Evolutionary conservation across 2,329 filamentous ascomycete genomes (phyloP), one percentile per base, ranked within the genome.

Genomic region (Aspergillus novofumigatus): DNA sequence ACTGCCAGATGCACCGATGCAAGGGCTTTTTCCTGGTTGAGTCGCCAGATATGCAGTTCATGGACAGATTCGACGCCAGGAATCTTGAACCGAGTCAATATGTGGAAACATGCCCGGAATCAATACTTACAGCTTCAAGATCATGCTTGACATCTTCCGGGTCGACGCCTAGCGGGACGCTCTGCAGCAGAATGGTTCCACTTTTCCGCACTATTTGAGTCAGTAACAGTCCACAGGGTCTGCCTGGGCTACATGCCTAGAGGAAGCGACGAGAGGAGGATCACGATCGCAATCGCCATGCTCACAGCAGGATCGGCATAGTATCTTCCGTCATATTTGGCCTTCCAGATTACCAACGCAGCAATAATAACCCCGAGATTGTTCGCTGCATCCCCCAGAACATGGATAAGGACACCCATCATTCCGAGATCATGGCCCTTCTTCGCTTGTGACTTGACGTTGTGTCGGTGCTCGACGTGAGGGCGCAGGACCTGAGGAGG

Each of bases 281-380:
- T 89, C 81, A 90, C 86, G 32, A 89, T 58, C 5, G 86, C 81
- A 62, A 91, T 91, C 58, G 79, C 84, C 67, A 88, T 78, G 56
- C 85, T 83, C 25, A 86, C 81, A 5, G 79, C 85, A 0, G 89
- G 88, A 67, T 91, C 88, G 5, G 85, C 87, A 61, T 91, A 91
- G 74, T 81, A 89, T 26, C 86, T 78, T 4, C 69, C 76, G 0
- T 81, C 74, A 25, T 81, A 83, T 25, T 78, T 66, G 0, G 81
- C 76, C 59, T 84, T 77, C 87, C 86, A 90, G 68, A 91, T 87
- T 38, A 89, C 77, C 0, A 86, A 65, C 0, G 86, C 86, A 1
- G 87, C 81, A 44, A 86, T 76, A 41, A 91, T 89, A 58, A 91
- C 87, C 10, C 87, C 87, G 17, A 90, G 69, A 65, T 91, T 91